Conservation (phyloP, 1,284 basidiomycete genomes). For the Testicularia cyperi region DNA sequence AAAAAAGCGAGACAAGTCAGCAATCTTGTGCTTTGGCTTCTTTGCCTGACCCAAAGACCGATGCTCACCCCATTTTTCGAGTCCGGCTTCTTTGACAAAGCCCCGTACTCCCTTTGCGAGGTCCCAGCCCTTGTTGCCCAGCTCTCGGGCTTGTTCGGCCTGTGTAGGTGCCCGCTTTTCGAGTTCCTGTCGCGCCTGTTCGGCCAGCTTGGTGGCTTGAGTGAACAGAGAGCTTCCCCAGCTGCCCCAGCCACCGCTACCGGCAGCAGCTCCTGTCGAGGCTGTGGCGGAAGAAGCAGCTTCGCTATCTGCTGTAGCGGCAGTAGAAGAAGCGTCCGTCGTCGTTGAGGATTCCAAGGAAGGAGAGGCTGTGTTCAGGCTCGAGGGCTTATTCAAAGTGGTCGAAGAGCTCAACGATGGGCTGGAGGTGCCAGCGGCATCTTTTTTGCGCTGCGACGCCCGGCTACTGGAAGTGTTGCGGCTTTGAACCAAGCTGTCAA, state of each 20-base stretch:
- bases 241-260: slow-evolving; percentile 75
- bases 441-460: slow-evolving; percentile 25
- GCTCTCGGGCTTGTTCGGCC: slow-evolving; percentile 30
- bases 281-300: neutral
- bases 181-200: slow-evolving; percentile 56
- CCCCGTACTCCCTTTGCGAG: slow-evolving; percentile 50
- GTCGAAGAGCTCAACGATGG: neutral
- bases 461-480: slow-evolving; percentile 28
- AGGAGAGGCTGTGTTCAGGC: no score
- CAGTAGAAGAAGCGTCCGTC: no score
- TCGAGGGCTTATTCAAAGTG: no score
- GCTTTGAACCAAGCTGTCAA: slow-evolving; percentile 57
- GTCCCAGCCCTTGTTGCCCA: slow-evolving; percentile 37
- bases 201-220: slow-evolving; percentile 52
- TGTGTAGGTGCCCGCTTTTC: slow-evolving; percentile 47
- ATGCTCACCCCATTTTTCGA: slow-evolving; percentile 44
- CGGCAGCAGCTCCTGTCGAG: slow-evolving; percentile 65
- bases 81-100: slow-evolving; percentile 44
- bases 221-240: slow-evolving; percentile 66
- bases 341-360: no score
- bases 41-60: neutral
- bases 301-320: neutral
- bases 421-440: slow-evolving; percentile 3
- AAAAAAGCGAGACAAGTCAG: no score
- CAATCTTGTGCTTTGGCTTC: no score